Evolutionary conservation across 345 rosid species (phyloP).

Genomic region (Arabis hirsuta): DNA sequence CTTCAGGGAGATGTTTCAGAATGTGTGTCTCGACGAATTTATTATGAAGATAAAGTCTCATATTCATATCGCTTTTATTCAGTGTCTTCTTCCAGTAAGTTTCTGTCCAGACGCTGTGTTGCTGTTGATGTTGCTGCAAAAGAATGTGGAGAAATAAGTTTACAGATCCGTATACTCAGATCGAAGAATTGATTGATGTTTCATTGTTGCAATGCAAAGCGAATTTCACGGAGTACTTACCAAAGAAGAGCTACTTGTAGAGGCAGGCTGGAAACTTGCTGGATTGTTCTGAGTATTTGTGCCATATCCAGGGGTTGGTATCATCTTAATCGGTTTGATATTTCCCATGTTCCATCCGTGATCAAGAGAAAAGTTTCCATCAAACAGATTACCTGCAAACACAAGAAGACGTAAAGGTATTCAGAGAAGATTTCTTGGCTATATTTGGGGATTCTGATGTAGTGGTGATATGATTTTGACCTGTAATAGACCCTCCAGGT

Average conservation of each 20-base stretch:
- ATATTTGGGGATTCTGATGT: too few species aligned
- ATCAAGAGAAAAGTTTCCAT: not conserved
- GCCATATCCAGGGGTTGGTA: not conserved
- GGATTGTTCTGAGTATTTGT: too few species aligned
- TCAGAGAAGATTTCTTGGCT: not conserved
- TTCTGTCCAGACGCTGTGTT: too few species aligned
- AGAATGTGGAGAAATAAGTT: not conserved
- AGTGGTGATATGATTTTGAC: too few species aligned
- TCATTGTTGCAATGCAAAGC: not conserved
- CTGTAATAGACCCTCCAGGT: too few species aligned
- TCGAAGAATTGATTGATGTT: not conserved
- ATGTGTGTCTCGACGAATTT: not conserved
- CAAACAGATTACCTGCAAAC: conserved; percentile 1
- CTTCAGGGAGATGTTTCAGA: not conserved
- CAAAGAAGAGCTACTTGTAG: too few species aligned
- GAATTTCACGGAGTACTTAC: not conserved
- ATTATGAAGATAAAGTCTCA: too few species aligned
- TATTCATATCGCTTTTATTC: not conserved
- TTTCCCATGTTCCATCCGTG: too few species aligned
- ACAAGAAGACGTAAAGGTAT: conserved; percentile 5
- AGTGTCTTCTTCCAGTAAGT: not conserved
- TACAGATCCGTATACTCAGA: not conserved
- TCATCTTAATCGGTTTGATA: not conserved
- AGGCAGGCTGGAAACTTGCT: too few species aligned
- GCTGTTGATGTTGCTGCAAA: not conserved